phyloP scores from a whole-genome alignment of 2,329 filamentous ascomycete genomes.

The Coniochaeta ligniaria region DNA sequence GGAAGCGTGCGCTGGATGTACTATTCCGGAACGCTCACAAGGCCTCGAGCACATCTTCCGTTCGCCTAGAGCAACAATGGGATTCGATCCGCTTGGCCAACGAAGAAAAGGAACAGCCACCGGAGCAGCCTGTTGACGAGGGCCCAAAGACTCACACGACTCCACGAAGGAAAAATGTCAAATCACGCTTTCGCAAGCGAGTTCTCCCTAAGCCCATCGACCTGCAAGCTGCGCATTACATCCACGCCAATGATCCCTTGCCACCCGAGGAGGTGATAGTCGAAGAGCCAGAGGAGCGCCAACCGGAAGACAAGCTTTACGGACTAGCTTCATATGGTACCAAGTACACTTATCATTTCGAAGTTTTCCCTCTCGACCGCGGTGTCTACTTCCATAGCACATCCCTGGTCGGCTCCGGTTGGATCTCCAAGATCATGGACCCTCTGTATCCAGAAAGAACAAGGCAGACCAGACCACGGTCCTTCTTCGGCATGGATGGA shows the following conservation, averaged over 20 bases:
- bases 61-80: background rate
- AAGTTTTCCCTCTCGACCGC: constrained; percentile 49
- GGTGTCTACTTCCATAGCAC: constrained; percentile 53
- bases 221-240: constrained; percentile 42
- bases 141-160: background rate
- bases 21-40: constrained; percentile 38
- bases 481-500: constrained; percentile 38
- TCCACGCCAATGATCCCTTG: constrained; percentile 46
- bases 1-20: constrained; percentile 48
- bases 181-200: constrained; percentile 34
- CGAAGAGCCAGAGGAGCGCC: constrained; percentile 12
- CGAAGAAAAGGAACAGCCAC: background rate
- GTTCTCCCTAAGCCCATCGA: constrained; percentile 37
- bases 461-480: constrained; percentile 20
- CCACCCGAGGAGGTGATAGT: constrained; percentile 17
- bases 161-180: constrained; percentile 8
- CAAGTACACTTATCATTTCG: constrained; percentile 55
- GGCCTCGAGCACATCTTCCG: background rate
- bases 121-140: background rate
- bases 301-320: constrained; percentile 29
- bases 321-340: constrained; percentile 55
- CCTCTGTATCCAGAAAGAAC: constrained; percentile 19
- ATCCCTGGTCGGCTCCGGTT: constrained; percentile 50
- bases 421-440: constrained; percentile 31
- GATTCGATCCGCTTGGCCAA: background rate